Conservation (phyloP, 176 grass and related monocot species). For the Urochloa ruziziensis region DNA sequence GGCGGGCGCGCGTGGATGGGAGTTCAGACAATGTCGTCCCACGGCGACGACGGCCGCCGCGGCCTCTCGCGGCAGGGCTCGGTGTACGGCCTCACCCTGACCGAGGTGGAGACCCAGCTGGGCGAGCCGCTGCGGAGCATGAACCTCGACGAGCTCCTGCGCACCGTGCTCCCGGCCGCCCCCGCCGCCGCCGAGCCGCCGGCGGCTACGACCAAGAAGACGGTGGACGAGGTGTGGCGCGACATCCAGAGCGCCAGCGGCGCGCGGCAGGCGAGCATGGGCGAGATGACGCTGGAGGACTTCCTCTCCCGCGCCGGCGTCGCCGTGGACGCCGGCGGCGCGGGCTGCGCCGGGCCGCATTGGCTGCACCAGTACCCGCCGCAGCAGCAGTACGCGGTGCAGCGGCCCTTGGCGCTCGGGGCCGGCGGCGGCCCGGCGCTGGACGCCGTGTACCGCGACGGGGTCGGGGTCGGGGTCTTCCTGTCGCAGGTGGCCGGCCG, state of each 20-base stretch:
- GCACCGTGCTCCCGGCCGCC: constrained; percentile 47
- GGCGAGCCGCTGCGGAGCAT: constrained; percentile 85
- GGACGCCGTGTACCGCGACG: constrained; percentile 42
- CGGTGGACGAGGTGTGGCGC: constrained; percentile 88
- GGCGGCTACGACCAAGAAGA: constrained; percentile 49
- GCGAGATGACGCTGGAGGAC: constrained; percentile 94
- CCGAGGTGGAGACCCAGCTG: constrained; percentile 75
- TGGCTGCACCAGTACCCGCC: constrained; percentile 36
- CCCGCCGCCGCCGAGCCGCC: constrained; percentile 31
- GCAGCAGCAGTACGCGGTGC: constrained; percentile 34
- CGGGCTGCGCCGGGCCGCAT: constrained; percentile 29
- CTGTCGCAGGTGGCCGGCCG: constrained; percentile 42
- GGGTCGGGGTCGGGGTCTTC: constrained; percentile 5
- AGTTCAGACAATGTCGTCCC: constrained; percentile 76
- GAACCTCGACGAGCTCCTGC: constrained; percentile 86
- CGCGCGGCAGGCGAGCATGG: constrained; percentile 45
- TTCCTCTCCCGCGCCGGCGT: constrained; percentile 80
- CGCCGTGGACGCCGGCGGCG: constrained; percentile 19
- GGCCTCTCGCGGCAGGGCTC: constrained; percentile 58
- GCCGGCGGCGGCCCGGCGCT: constrained; percentile 34
- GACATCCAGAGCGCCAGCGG: constrained; percentile 66
- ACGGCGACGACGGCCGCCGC: constrained; percentile 25
- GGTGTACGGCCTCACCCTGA: constrained; percentile 75
- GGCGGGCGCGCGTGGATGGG: constrained; percentile 43
- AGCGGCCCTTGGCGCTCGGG: constrained; percentile 15